These are phyloP conservation scores for Smallanthus sonchifolius DNA, from an alignment of 129 eudicot species.

Conservation along the genomic window DNA sequence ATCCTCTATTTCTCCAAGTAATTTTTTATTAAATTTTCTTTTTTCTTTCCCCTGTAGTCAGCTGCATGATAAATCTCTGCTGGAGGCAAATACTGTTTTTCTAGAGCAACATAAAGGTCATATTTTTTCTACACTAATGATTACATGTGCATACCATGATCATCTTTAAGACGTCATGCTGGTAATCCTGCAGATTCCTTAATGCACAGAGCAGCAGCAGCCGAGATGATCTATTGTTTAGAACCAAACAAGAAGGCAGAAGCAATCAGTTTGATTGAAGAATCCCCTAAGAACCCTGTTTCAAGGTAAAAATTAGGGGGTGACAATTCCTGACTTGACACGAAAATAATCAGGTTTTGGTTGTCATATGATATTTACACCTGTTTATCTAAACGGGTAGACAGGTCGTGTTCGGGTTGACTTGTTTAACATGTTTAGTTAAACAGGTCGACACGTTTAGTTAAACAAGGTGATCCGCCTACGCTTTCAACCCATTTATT, in stretches of 20 bases:
- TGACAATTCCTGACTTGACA: neutral
- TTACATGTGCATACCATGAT: neutral
- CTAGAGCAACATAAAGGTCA: conserved; percentile 81
- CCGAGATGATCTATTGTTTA: conserved; percentile 72
- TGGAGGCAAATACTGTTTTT: conserved; percentile 66
- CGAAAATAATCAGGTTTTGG: neutral
- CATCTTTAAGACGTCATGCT: conserved; percentile 1
- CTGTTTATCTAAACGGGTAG: too few relatives aligned
- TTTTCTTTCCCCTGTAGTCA: conserved; percentile 42
- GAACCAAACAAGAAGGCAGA: conserved; percentile 79
- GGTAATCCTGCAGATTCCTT: conserved; percentile 63
- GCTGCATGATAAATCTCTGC: conserved; percentile 66
- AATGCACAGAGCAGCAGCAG: conserved; percentile 94
- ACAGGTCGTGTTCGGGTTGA: too few relatives aligned
- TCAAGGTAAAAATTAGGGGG: conserved; percentile 36
- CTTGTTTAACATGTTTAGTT: too few relatives aligned
- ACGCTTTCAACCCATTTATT: neutral
- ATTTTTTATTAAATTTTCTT: neutral
- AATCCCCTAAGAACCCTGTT: conserved; percentile 43
- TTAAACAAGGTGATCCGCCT: neutral
- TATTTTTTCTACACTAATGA: neutral
- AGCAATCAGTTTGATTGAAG: conserved; percentile 69
- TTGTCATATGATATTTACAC: neutral
- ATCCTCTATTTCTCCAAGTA: neutral
- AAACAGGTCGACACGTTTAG: neutral